Percentiles rank a stretch among this genome's conserved stretches.
phyloP scores from a whole-genome alignment of 2,329 filamentous ascomycete genomes.

The Grosmannia huntii region DNA sequence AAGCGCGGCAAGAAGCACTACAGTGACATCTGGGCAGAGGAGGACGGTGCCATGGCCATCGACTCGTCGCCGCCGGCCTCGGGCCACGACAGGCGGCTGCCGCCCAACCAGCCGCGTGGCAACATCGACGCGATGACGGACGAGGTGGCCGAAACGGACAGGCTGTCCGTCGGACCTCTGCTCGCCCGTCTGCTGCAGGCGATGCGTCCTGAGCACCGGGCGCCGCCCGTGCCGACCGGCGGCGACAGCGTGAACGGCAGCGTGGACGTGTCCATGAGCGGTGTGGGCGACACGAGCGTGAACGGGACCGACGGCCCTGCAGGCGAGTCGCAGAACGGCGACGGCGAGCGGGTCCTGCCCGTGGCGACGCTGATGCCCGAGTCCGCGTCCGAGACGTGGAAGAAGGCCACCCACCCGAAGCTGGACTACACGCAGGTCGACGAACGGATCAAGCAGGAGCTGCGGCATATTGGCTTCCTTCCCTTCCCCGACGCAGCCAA shows the following conservation, averaged over 20 bases:
- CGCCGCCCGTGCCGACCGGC: slow-evolving; percentile 40
- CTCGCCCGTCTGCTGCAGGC: slow-evolving; percentile 68
- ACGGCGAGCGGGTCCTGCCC: slow-evolving; percentile 33
- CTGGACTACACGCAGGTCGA: slow-evolving; percentile 80
- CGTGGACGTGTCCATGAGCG: slow-evolving; percentile 17
- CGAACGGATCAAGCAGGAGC: slow-evolving; percentile 79
- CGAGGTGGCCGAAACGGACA: slow-evolving; percentile 74
- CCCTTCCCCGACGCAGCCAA: slow-evolving; percentile 27
- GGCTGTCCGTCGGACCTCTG: slow-evolving; percentile 79
- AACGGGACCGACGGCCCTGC: background rate
- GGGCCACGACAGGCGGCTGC: slow-evolving; percentile 44
- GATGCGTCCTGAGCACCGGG: slow-evolving; percentile 62
- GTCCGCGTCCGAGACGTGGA: slow-evolving; percentile 63
- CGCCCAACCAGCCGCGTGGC: slow-evolving; percentile 72
- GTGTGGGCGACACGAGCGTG: background rate
- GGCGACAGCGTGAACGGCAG: slow-evolving; percentile 41
- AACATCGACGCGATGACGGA: slow-evolving; percentile 80
- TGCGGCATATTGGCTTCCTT: slow-evolving; percentile 81
- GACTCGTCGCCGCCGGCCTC: slow-evolving; percentile 44
- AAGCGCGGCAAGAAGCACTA: slow-evolving; percentile 77
- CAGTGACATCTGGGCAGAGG: slow-evolving; percentile 83
- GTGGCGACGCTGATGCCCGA: slow-evolving; percentile 73
- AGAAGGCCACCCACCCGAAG: slow-evolving; percentile 60
- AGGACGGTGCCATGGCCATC: slow-evolving; percentile 69
- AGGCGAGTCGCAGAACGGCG: slow-evolving; percentile 33